A percentile compares a stretch with the other conserved stretches of the same genome.
Evolutionary conservation across 495 filamentous ascomycete genomes (phyloP).

Genomic region (Friedmanniomyces endolithicus): DNA sequence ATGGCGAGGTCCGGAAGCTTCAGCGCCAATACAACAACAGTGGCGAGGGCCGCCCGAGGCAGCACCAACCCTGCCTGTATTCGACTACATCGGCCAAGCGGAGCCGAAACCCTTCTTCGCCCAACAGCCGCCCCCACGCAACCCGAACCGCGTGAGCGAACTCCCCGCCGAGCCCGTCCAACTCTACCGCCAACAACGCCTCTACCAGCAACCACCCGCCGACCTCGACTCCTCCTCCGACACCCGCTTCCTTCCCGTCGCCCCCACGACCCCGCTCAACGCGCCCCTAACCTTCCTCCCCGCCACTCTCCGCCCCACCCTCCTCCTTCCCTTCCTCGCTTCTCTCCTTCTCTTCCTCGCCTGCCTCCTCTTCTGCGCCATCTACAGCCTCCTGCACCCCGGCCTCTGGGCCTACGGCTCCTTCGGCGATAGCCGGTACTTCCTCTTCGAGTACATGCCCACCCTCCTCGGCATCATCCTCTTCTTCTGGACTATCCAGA

Average conservation of each 20-base stretch:
- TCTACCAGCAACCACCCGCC: not conserved
- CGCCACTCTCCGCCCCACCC: constrained; percentile 48
- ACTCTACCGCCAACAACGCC: not conserved
- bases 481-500: constrained; percentile 58
- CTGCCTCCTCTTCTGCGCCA: constrained; percentile 57
- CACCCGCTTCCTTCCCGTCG: constrained; percentile 43
- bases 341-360: constrained; percentile 59
- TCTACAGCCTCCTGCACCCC: constrained; percentile 50
- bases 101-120: not conserved
- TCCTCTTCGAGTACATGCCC: constrained; percentile 73
- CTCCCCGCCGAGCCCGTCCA: not conserved
- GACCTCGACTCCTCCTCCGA: too few relatives aligned
- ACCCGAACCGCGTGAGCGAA: not conserved
- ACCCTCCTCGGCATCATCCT: constrained; percentile 62
- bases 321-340: constrained; percentile 44
- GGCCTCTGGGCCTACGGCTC: constrained; percentile 55
- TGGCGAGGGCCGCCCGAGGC: not conserved
- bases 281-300: constrained; percentile 53
- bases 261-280: constrained; percentile 17
- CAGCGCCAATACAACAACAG: not conserved
- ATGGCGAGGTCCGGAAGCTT: too few relatives aligned
- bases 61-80: not conserved
- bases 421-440: constrained; percentile 61
- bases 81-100: not conserved
- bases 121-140: not conserved